These are phyloP conservation scores for Coniferiporia sulphurascens DNA, from an alignment of 1,284 basidiomycete species.

Conservation along the genomic window DNA sequence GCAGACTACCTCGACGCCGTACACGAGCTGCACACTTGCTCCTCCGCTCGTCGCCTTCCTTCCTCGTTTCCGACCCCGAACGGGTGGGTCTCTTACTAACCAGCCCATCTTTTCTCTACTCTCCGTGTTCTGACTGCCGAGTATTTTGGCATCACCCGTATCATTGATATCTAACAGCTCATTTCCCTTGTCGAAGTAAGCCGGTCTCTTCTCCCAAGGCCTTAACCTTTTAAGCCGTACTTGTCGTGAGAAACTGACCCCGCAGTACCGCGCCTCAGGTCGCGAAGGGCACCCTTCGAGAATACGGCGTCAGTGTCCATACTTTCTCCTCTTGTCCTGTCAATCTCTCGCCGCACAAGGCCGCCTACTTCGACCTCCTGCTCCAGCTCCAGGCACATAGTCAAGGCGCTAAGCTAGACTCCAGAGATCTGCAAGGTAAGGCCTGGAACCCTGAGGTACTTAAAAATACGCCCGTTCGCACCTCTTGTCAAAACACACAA, in stretches of 20 bases:
- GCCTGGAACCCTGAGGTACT: neutral
- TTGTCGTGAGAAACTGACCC: slow-evolving; percentile 10
- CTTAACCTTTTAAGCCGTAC: neutral
- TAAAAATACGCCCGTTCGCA: neutral
- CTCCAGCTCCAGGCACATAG: slow-evolving; percentile 13
- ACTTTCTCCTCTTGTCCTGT: slow-evolving; percentile 17
- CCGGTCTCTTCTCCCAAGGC: neutral
- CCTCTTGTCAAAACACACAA: too few relatives aligned
- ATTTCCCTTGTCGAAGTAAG: slow-evolving; percentile 18
- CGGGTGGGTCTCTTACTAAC: slow-evolving; percentile 3
- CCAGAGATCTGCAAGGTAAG: slow-evolving; percentile 17
- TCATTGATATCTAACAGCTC: slow-evolving; percentile 8
- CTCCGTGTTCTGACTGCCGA: neutral
- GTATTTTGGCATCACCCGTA: slow-evolving; percentile 10
- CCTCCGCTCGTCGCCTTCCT: slow-evolving; percentile 13
- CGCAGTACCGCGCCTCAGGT: slow-evolving; percentile 6
- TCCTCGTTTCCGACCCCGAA: slow-evolving; percentile 12
- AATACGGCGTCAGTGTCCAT: slow-evolving; percentile 12
- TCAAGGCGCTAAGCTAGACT: slow-evolving; percentile 6
- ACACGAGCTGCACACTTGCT: slow-evolving; percentile 9
- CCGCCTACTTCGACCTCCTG: slow-evolving; percentile 17
- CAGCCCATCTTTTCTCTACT: neutral
- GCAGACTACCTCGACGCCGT: slow-evolving; percentile 10
- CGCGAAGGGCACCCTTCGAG: slow-evolving; percentile 15
- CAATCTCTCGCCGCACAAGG: slow-evolving; percentile 8